phyloP scores from a whole-genome alignment of 495 filamentous ascomycete genomes.

The Chaetomium fimeti region DNA sequence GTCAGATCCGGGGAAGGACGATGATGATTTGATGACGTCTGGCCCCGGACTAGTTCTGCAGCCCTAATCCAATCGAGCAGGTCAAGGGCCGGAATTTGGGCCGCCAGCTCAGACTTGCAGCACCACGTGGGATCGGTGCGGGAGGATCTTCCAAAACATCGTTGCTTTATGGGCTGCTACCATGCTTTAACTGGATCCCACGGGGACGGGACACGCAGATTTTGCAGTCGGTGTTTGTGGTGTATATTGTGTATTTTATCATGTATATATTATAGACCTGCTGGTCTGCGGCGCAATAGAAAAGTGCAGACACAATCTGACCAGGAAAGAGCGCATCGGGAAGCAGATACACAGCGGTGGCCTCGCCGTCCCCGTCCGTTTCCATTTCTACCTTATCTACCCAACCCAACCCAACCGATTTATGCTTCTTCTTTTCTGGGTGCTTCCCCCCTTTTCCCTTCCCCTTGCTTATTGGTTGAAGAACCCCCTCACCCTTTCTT shows the following conservation, averaged over 20 bases:
- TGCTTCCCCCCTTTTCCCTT: not conserved
- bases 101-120: not conserved
- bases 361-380: slow-evolving; percentile 2
- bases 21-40: not conserved
- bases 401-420: not conserved
- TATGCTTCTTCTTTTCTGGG: not conserved
- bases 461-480: not conserved
- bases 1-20: not conserved
- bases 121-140: not conserved
- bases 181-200: too few relatives aligned
- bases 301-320: not conserved
- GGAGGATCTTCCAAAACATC: too few relatives aligned
- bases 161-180: too few relatives aligned
- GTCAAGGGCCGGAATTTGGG: not conserved
- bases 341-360: slow-evolving; percentile 14
- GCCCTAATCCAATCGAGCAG: not conserved
- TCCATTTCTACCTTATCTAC: slow-evolving; percentile 3
- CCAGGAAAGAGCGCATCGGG: not conserved
- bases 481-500: not conserved
- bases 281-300: too few relatives aligned
- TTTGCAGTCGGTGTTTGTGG: too few relatives aligned
- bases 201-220: too few relatives aligned
- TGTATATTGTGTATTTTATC: too few relatives aligned
- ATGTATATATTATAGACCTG: too few relatives aligned
- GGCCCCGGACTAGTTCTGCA: not conserved